Conservation (phyloP, 495 filamentous ascomycete genomes). For the Hyaloscypha hepaticicola region DNA sequence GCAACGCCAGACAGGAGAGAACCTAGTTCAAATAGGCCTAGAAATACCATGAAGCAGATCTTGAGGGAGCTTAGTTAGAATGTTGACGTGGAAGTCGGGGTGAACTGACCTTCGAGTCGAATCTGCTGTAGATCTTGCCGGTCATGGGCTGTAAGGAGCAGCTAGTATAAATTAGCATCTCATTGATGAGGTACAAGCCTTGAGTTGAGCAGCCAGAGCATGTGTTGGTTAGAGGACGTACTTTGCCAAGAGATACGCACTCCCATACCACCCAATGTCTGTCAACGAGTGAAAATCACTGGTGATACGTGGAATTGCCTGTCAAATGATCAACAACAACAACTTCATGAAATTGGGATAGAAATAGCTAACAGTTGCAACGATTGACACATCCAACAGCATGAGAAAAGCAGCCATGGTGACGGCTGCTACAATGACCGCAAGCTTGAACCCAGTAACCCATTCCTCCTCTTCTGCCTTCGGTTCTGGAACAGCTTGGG, state of each 20-base stretch:
- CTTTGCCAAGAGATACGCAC: conserved; percentile 44
- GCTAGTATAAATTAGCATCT: conserved; percentile 26
- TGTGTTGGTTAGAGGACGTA: conserved; percentile 29
- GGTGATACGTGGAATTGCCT: conserved; percentile 43
- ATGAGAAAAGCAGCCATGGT: conserved; percentile 46
- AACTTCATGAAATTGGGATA: conserved; percentile 27
- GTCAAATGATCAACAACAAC: conserved; percentile 37
- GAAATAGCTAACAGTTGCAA: conserved; percentile 45
- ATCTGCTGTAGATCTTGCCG: conserved; percentile 48
- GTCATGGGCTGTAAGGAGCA: conserved; percentile 45
- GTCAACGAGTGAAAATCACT: conserved; percentile 42
- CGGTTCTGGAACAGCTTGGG: neutral
- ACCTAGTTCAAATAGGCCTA: conserved; percentile 51
- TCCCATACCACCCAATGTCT: conserved; percentile 56
- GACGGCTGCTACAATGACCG: conserved; percentile 31
- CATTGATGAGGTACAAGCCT: no score
- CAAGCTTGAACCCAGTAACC: conserved; percentile 37
- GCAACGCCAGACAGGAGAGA: conserved; percentile 55
- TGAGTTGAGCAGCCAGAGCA: conserved; percentile 25
- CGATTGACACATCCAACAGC: conserved; percentile 50
- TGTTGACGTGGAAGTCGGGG: neutral
- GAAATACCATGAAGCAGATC: conserved; percentile 44
- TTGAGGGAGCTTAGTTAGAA: conserved; percentile 23
- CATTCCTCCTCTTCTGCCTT: conserved; percentile 12
- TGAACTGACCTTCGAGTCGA: conserved; percentile 39